Base-by-base conservation (phyloP, 805 yeast species). In the Yamadazyma olivae region DNA sequence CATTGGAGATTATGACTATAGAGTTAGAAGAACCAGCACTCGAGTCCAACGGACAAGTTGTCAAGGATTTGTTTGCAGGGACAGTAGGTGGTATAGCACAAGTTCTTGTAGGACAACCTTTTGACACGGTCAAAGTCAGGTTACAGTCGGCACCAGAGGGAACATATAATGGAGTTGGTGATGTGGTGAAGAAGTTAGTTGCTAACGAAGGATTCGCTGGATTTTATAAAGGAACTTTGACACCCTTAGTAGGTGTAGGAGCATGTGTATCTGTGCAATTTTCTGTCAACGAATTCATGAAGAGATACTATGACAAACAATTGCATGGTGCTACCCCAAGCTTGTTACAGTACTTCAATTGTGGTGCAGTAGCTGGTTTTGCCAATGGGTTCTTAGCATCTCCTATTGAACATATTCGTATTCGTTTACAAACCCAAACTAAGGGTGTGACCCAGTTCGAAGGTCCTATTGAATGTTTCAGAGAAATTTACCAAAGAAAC, bases 181-280 rank as follows among this genome's bases (percentile, higher is more conserved):
- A 88, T 49, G 96, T 88, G 8, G 79, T 89, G 15, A 74, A 75
- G 53, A 73, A 79, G 48, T 68, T 93, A 37, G 29, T 91, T 25
- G 68, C 71, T 27, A 56, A 57, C 33, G 71, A 66, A 41, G 72
- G 71, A 5, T 50, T 62, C 13, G 53, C 49, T 25, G 74, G 70
- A 0, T 67, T 68, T 44, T 68, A 67, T 45, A 68, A 67, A 41
- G 74, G 74, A 14, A 66, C 74, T 15, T 62, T 68, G 51, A 68
- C 72, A 10, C 71, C 73, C 5, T 59, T 67, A 46, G 54, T 68
- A 27, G 74, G 74, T 5, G 72, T 91, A n/a, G 99, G 99, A 34
- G 96, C 95, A 0, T 90, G 97, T 70, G 97, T 93, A 9, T 86
- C 96, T 6, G 85, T 91, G 27, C 99, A 93, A 61, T 93, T 93